Evolutionary conservation across 73 alveolate species (phyloP), one percentile per base, ranked within the genome.

Genomic region (Tetrahymena borealis): DNA sequence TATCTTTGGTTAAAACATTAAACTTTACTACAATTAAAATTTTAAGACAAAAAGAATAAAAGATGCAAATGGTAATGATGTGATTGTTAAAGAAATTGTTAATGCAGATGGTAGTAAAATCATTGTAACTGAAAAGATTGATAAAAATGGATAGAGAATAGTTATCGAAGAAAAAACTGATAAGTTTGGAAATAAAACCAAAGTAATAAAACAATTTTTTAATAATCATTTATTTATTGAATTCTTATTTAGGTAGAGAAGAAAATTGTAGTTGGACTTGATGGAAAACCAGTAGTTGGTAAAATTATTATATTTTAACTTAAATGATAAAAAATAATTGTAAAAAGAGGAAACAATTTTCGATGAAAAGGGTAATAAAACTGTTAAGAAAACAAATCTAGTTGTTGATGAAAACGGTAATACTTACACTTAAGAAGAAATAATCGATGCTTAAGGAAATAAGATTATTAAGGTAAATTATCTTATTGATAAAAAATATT

Each of bases 31-130:
- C 1, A 4, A 24, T 1, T 60, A 60, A 18, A 18, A n/a, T 60
- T 4, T 20, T n/a, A n/a, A 60, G 85, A 60, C 85, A 18, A 60
- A 60, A 20, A 60, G 85, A 9, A 78, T 93, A 0, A 93, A 90
- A 39, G 95, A 93, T 85, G 95, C 93, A 16, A 40, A 93, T 32
- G 95, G 95, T 38, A 93, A 93, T 93, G 43, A 93, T 38, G 91
- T 93, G 11, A 85, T 93, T 16, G 91, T 93, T 6, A 92, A 93
- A 79, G 95, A 93, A 37, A 93, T 20, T 40, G 43, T 90, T 32
- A 92, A 93, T 93, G 90, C 95, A 3, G 39, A 93, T 16, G 95
- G 95, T n/a, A 93, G 77, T 38, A 93, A 85, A 40, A 16, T 91
- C 39, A 79, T 93, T 18, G 77, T 92, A 36, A 93, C 95, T n/a